Conservation (phyloP, 306 rosid species). For the Sindora glabra region DNA sequence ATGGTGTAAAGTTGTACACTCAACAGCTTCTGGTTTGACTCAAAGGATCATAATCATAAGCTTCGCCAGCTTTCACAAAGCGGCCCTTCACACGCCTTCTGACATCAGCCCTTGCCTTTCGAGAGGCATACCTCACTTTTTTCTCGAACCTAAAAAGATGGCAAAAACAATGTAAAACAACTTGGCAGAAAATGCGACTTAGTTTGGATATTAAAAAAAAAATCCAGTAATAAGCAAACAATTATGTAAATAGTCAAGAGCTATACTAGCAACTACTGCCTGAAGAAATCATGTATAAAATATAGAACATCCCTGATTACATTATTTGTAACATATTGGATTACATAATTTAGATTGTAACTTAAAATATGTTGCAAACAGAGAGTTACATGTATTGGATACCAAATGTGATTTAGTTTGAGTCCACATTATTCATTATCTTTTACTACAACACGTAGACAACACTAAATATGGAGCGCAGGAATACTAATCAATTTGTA, state of each 20-base stretch:
- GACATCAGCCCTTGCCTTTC: conserved; percentile 89
- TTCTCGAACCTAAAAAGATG: conserved; percentile 62
- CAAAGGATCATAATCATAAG: conserved; percentile 82
- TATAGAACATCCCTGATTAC: not conserved
- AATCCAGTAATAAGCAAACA: not conserved
- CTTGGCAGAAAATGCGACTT: not conserved
- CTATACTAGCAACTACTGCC: not conserved
- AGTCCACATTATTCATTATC: too few relatives aligned
- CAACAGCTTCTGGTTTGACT: conserved; percentile 83
- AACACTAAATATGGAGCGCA: too few relatives aligned
- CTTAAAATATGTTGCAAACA: too few relatives aligned
- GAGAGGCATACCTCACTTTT: conserved; percentile 87
- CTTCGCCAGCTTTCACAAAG: conserved; percentile 89
- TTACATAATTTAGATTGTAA: too few relatives aligned
- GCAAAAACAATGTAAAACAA: conserved; percentile 5
- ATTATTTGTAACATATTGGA: not conserved
- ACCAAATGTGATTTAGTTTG: too few relatives aligned
- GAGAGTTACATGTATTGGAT: too few relatives aligned
- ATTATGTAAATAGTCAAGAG: not conserved
- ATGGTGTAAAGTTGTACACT: conserved; percentile 54
- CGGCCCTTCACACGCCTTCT: conserved; percentile 96
- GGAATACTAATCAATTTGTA: too few relatives aligned
- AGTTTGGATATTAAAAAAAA: conserved; percentile 3
- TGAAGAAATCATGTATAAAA: not conserved
- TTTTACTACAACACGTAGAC: too few relatives aligned